These are phyloP conservation scores for Pezicula neosporulosa DNA, from an alignment of 2,329 filamentous ascomycete species.

Conservation along the genomic window DNA sequence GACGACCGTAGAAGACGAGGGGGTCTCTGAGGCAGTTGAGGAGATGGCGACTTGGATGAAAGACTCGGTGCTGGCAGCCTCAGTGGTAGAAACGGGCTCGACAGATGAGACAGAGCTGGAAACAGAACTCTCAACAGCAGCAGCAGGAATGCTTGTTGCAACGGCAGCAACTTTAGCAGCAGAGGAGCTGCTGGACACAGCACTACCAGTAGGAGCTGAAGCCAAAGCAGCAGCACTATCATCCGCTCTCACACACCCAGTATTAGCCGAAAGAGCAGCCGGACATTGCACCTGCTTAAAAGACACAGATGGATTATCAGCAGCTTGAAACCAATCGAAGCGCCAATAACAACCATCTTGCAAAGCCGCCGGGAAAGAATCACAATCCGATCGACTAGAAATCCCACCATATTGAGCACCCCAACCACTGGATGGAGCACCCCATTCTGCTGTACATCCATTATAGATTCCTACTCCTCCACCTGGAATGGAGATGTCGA, in stretches of 20 bases:
- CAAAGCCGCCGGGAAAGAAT: conserved; percentile 38
- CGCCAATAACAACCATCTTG: conserved; percentile 47
- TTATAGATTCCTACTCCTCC: conserved; percentile 56
- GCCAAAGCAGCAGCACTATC: conserved; percentile 3
- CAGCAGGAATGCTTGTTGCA: too few species aligned
- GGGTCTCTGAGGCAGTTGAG: too few species aligned
- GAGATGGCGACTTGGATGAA: too few species aligned
- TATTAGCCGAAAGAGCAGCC: conserved; percentile 38
- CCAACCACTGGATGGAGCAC: conserved; percentile 37
- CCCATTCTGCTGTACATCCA: conserved; percentile 48
- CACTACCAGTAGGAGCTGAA: neutral
- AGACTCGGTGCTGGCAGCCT: too few species aligned
- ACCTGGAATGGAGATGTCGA: conserved; percentile 52
- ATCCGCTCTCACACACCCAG: conserved; percentile 32
- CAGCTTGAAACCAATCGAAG: conserved; percentile 48
- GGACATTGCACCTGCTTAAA: conserved; percentile 47
- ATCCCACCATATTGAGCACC: conserved; percentile 47
- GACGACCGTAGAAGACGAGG: too few species aligned
- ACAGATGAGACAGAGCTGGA: too few species aligned
- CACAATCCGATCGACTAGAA: conserved; percentile 37
- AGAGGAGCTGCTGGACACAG: too few species aligned
- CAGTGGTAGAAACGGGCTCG: too few species aligned
- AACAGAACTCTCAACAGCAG: too few species aligned
- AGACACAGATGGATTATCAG: conserved; percentile 42
- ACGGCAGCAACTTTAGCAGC: too few species aligned